Percentiles rank a stretch among this genome's conserved stretches.
Evolutionary conservation across 768 basidiomycete genomes (phyloP).

Genomic region (Brasilioporus rufonigricans): DNA sequence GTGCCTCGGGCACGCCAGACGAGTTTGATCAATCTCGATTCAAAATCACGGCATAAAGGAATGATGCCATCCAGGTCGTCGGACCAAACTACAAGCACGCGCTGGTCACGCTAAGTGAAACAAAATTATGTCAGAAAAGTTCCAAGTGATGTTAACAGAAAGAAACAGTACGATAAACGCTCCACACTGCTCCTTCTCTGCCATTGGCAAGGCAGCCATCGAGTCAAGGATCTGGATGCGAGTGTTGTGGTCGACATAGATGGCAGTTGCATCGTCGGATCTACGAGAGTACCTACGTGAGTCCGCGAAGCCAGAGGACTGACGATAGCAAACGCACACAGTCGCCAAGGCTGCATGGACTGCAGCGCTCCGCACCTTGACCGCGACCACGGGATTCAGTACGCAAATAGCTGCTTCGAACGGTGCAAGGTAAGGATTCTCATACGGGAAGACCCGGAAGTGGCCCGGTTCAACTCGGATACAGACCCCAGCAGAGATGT

Average conservation of each 20-base stretch:
- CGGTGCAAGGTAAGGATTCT: constrained; percentile 74
- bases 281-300: constrained; percentile 33
- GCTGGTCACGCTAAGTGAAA: constrained; percentile 67
- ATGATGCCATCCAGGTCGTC: constrained; percentile 81
- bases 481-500: constrained; percentile 76
- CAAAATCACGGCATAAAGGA: constrained; percentile 68
- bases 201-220: constrained; percentile 62
- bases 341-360: constrained; percentile 75
- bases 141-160: constrained; percentile 8
- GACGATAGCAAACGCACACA: constrained; percentile 45
- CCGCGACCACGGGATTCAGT: constrained; percentile 82
- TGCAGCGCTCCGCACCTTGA: constrained; percentile 76
- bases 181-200: constrained; percentile 89
- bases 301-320: not conserved
- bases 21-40: constrained; percentile 74
- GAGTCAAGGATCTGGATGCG: constrained; percentile 84
- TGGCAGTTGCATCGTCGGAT: constrained; percentile 53
- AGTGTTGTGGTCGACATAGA: constrained; percentile 76
- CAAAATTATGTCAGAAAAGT: not conserved
- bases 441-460: constrained; percentile 84
- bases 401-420: constrained; percentile 76
- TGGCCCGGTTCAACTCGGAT: constrained; percentile 63
- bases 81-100: constrained; percentile 81
- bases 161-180: constrained; percentile 67
- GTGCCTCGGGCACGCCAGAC: constrained; percentile 61